Evolutionary conservation across 176 grass and related monocot species (phyloP).

Genomic region (Bolboschoenus planiculmis): DNA sequence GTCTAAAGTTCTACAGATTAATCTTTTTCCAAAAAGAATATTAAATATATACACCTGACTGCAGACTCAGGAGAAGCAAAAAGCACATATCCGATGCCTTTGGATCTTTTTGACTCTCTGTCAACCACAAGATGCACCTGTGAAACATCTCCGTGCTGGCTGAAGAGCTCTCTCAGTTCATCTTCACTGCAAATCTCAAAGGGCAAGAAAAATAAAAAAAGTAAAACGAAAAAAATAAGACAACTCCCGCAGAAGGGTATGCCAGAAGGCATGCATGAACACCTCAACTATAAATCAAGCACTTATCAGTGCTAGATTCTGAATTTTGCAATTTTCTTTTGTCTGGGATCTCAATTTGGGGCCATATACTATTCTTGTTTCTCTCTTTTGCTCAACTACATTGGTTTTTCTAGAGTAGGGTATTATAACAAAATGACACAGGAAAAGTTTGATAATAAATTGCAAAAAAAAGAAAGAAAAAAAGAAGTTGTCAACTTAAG

Average conservation of each 20-base stretch:
- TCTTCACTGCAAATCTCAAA: conserved; percentile 56
- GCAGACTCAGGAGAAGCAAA: conserved; percentile 82
- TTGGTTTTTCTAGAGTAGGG: not conserved
- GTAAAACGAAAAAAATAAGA: conserved; percentile 18
- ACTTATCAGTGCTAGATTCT: not conserved
- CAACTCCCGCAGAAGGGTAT: not conserved
- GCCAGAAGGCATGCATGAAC: not conserved
- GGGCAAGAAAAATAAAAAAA: conserved; percentile 23
- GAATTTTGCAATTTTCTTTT: no score
- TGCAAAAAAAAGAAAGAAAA: not conserved
- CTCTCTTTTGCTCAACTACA: not conserved
- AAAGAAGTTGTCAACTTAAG: not conserved
- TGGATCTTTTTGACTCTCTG: conserved; percentile 73
- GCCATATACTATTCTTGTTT: not conserved
- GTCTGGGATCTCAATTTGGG: not conserved
- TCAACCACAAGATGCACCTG: conserved; percentile 81
- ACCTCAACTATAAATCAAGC: conserved; percentile 1
- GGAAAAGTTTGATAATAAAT: not conserved
- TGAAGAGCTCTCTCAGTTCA: conserved; percentile 63
- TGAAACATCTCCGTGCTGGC: conserved; percentile 68
- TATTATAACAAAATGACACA: not conserved
- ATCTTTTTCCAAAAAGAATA: not conserved
- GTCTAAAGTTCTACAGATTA: not conserved
- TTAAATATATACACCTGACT: conserved; percentile 46
- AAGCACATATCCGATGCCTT: conserved; percentile 83